Conservation (phyloP, 73 alveolate species). For the Tetrahymena borealis region DNA sequence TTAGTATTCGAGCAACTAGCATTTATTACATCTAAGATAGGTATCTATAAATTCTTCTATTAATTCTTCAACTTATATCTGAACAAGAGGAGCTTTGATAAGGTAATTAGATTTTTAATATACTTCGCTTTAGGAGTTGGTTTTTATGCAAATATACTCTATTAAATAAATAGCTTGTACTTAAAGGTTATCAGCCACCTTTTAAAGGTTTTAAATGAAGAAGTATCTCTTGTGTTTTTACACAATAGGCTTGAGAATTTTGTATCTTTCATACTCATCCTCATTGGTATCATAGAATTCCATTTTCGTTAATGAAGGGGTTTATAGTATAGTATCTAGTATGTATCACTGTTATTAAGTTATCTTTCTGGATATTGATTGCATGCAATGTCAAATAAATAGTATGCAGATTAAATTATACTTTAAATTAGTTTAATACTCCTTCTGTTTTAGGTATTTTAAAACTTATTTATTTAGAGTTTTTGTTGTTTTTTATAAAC, state of each 20-base stretch:
- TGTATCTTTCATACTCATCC: neutral
- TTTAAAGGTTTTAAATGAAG: neutral
- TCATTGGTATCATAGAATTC: neutral
- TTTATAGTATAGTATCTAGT: neutral
- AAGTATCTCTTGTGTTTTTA: neutral
- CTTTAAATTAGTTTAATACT: too few relatives aligned
- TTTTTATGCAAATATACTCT: neutral
- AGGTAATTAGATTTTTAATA: neutral
- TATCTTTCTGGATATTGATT: too few relatives aligned
- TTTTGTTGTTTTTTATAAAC: too few relatives aligned
- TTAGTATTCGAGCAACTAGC: neutral
- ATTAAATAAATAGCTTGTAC: neutral
- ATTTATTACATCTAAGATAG: neutral
- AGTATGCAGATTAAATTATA: too few relatives aligned
- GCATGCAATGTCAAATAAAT: too few relatives aligned
- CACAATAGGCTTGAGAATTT: neutral
- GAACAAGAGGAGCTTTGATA: neutral
- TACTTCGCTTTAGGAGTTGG: neutral
- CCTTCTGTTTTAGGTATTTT: too few relatives aligned
- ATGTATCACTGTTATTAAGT: neutral
- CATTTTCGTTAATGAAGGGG: neutral
- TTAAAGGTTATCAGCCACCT: neutral
- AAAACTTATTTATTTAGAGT: too few relatives aligned
- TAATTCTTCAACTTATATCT: neutral
- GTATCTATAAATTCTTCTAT: neutral